Base-by-base conservation (phyloP, 768 basidiomycete genomes). In the Kwoniella sp. region DNA sequence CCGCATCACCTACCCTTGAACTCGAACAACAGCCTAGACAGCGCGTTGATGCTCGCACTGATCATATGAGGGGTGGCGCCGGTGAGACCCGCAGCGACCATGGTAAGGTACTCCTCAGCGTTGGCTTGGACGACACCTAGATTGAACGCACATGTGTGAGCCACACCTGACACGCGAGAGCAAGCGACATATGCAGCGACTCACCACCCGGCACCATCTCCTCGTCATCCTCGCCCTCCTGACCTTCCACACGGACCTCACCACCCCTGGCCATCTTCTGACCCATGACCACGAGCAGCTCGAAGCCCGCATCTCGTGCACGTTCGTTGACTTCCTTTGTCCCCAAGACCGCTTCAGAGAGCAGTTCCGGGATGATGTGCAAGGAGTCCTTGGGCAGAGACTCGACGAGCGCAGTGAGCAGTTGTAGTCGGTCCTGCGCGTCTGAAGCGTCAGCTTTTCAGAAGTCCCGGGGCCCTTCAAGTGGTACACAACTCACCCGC, bases 241-340 rank as follows among this genome's bases (percentile, higher is more conserved):
- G 12, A 83, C 88, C 15, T 10, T 27, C 19, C 57, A 88, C 85
- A 70, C 83, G 84, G 27, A 96, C 87, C 8, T 84, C 76, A 29
- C 93, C 95, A 12, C 93, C 95, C 50, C 79, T 75, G 27, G 79
- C 80, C 90, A 98, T 95, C 77, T 91, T 95, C 63, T 79, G 79
- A 2, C 89, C 95, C 90, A 99, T 93, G 6, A 82, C 81, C 10
- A 98, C 81, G 43, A 98, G 79, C 38, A 95, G 75, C 11, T 92
- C 89, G 70, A 93, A 99, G 1, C 92, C 91, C 4, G 86, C 89
- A 44, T 79, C 80, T 41, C 95, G 81, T 0, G 91, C 85, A 66
- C 88, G 90, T 71, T 91, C 90, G 28, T 93, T 93, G 3, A 91
- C 88, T 70, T 99, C 93, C 72, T 99, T 99, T 11, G 92, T 96